A percentile compares a stretch with the other conserved stretches of the same genome.
These are phyloP conservation scores for Yamadazyma atmosphaerica DNA, from an alignment of 1,139 yeast species.

Conservation along the genomic window DNA sequence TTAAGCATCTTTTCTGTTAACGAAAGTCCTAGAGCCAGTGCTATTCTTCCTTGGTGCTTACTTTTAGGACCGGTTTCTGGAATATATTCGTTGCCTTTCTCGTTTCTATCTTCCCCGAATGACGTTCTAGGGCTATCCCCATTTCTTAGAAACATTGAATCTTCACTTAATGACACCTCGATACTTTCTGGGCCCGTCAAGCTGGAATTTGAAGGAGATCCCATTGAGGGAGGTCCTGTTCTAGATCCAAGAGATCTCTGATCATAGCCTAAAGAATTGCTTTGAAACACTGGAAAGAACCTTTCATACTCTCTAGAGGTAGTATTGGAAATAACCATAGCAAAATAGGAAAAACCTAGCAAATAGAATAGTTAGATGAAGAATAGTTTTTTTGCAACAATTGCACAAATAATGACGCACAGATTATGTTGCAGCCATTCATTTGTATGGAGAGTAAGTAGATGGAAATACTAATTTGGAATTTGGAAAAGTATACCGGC, in stretches of 20 bases:
- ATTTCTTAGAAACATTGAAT: constrained; percentile 2
- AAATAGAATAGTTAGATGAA: not conserved
- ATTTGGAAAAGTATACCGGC: too few species aligned
- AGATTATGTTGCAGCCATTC: too few species aligned
- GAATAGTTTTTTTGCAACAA: not conserved
- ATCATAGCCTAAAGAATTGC: not conserved
- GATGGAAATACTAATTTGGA: too few species aligned
- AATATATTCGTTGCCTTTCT: not conserved
- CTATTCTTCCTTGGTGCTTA: constrained; percentile 8
- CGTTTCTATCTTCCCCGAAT: not conserved
- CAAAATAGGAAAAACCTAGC: not conserved
- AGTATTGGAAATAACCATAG: not conserved
- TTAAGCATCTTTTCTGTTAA: constrained; percentile 7
- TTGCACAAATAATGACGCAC: too few species aligned
- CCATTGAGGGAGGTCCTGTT: not conserved
- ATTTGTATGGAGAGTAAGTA: too few species aligned
- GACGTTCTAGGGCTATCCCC: not conserved
- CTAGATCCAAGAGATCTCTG: not conserved
- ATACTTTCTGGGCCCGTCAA: not conserved
- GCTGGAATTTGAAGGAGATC: too few species aligned
- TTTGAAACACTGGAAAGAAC: constrained; percentile 6
- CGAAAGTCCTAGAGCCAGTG: constrained; percentile 12
- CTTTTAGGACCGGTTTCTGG: constrained; percentile 3
- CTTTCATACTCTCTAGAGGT: constrained; percentile 3
- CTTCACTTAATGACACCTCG: constrained; percentile 7